Base-by-base conservation (phyloP, 106 monocot species). In the Dendrobium chrysotoxum region DNA sequence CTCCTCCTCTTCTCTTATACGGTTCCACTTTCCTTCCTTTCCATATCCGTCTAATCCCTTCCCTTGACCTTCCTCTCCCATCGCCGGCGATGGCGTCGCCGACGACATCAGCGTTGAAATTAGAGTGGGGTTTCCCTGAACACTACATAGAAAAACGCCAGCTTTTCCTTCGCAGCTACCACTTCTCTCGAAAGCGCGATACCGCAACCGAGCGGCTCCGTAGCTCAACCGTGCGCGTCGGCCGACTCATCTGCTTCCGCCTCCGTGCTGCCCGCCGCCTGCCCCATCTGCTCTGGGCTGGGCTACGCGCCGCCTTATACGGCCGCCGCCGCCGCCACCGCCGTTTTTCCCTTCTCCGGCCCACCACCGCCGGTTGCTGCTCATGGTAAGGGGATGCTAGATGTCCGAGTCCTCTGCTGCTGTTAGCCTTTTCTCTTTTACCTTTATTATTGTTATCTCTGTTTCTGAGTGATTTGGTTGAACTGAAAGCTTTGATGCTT, bases 131-230 rank as follows among this genome's bases (percentile, higher is more conserved):
- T 67, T 42, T 64, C 79, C 41, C 44, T 0, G 79, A 40, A 10
- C 42, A 79, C 42, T 67, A 79, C 28, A 42, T 41, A 44, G 79
- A 79, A 57, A 64, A 53, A 20, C 79, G 79, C 58, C 79, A 66
- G 79, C 42, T 66, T 39, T 79, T 79, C 79, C 79, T 79, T 66
- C 79, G 79, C 13, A 79, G 79, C 79, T 79, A 79, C 57, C 79
- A 65, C 31, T 79, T 79, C 79, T 67, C 57, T 40, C 39, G 79
- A 17, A 79, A 79, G 67, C 79, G 28, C 66, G 18, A 26, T 13
- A 23, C 67, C 26, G 28, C 42, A 6, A 15, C 35, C 11, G 50
- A 50, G 66, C 20, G 40, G 44, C 42, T 41, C 4, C 38, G 12
- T 23, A 31, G 79, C 26, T 16, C 40, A 28, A 7, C 41, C 42